These are phyloP conservation scores for Syzygium grande DNA, from an alignment of 345 rosid genomes.

Conservation along the genomic window DNA sequence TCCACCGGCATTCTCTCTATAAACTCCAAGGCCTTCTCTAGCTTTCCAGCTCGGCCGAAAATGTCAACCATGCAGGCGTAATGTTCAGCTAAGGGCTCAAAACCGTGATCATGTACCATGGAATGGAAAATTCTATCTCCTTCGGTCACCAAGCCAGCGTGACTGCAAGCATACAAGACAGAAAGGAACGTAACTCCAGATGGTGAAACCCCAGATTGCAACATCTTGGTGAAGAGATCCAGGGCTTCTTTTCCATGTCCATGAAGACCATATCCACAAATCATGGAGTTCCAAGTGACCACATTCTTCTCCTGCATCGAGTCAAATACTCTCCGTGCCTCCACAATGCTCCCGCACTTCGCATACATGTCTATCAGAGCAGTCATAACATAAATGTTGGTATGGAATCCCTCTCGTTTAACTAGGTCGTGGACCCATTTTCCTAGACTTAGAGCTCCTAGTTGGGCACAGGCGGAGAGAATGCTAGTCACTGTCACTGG, in stretches of 20 bases:
- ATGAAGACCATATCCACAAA: slow-evolving; percentile 77
- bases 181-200: slow-evolving; percentile 65
- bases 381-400: slow-evolving; percentile 60
- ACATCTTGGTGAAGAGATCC: slow-evolving; percentile 46
- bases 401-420: slow-evolving; percentile 34
- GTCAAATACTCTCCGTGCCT: slow-evolving; percentile 56
- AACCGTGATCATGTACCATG: slow-evolving; percentile 46
- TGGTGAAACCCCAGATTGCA: slow-evolving; percentile 35
- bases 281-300: slow-evolving; percentile 86
- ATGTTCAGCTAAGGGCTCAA: slow-evolving; percentile 61
- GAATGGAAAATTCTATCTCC: slow-evolving; percentile 52
- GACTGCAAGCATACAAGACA: slow-evolving; percentile 73
- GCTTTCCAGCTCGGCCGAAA: slow-evolving; percentile 70
- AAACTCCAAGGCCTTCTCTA: slow-evolving; percentile 55
- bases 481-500: slow-evolving; percentile 61
- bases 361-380: slow-evolving; percentile 82
- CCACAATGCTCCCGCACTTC: slow-evolving; percentile 65
- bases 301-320: slow-evolving; percentile 50
- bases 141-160: slow-evolving; percentile 68
- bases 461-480: slow-evolving; percentile 78
- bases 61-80: slow-evolving; percentile 81
- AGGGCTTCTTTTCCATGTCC: slow-evolving; percentile 70
- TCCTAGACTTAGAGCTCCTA: slow-evolving; percentile 64
- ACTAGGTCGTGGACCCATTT: slow-evolving; percentile 59
- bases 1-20: slow-evolving; percentile 47